Percentiles rank a stretch among this genome's conserved stretches.
Conservation (phyloP, 495 filamentous ascomycete species). For the Amphirosellinia nigrospora region DNA sequence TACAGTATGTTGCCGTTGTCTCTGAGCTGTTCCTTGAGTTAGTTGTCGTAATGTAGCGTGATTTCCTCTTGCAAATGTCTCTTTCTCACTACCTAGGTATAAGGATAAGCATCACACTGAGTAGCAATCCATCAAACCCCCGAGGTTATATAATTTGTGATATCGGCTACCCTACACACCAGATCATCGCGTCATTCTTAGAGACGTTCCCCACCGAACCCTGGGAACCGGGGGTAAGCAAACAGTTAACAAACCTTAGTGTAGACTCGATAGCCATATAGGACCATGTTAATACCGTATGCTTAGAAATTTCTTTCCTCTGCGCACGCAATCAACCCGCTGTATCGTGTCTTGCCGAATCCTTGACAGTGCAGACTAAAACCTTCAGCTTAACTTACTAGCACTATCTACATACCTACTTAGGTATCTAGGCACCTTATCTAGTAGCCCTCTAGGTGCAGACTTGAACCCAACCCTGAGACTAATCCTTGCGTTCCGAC, state of each 20-base stretch:
- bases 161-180: neutral
- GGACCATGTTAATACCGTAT: neutral
- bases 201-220: conserved; percentile 11
- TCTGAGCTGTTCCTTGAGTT: conserved; percentile 5
- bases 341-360: conserved; percentile 20
- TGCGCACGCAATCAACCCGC: conserved; percentile 15
- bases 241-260: conserved; percentile 18
- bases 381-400: conserved; percentile 4
- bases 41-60: neutral
- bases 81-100: neutral
- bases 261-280: conserved; percentile 4
- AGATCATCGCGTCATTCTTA: conserved; percentile 15
- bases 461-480: neutral
- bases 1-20: neutral
- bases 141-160: conserved; percentile 12
- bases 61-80: conserved; percentile 1
- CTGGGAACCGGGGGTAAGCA: conserved; percentile 19
- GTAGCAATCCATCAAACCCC: conserved; percentile 17
- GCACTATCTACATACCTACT: conserved; percentile 8
- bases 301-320: conserved; percentile 5
- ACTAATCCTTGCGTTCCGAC: conserved; percentile 6
- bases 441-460: conserved; percentile 4
- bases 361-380: conserved; percentile 8
- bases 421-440: neutral
- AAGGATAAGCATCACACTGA: conserved; percentile 12